A percentile compares a stretch with the other conserved stretches of the same genome.
Conservation (phyloP, 2,329 filamentous ascomycete genomes). For the Aureobasidium sp. region DNA sequence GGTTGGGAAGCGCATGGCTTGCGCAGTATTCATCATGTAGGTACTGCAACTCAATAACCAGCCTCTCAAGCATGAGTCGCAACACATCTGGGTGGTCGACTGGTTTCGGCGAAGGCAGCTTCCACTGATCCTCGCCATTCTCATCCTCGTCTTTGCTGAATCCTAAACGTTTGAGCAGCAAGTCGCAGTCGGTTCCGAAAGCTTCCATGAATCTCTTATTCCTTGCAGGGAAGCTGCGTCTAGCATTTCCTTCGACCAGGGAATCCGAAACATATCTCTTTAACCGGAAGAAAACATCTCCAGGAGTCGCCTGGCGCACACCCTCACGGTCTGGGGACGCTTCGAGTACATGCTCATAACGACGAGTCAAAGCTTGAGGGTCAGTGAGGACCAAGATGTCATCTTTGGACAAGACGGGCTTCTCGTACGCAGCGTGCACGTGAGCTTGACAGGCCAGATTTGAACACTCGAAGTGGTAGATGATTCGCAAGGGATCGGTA, state of each 20-base stretch:
- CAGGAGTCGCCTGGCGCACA: constrained; percentile 42
- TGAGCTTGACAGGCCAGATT: constrained; percentile 48
- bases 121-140: constrained; percentile 21
- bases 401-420: constrained; percentile 44
- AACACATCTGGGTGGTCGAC: constrained; percentile 24
- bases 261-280: constrained; percentile 55
- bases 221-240: constrained; percentile 48
- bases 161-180: constrained; percentile 50
- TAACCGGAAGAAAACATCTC: constrained; percentile 51
- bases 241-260: constrained; percentile 42
- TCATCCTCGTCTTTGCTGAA: constrained; percentile 39
- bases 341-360: constrained; percentile 47
- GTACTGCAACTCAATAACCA: constrained; percentile 50
- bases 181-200: constrained; percentile 55
- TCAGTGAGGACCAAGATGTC: constrained; percentile 49
- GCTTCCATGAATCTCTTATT: constrained; percentile 60
- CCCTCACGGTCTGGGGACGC: constrained; percentile 49
- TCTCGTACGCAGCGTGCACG: constrained; percentile 46
- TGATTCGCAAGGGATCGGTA: constrained; percentile 26
- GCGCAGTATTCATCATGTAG: constrained; percentile 38
- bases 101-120: constrained; percentile 23
- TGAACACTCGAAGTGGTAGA: constrained; percentile 51
- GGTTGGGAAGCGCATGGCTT: constrained; percentile 19
- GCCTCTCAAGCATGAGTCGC: constrained; percentile 48
- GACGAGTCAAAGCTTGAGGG: constrained; percentile 41